Evolutionary conservation across 2,329 filamentous ascomycete genomes (phyloP), one percentile per base, ranked within the genome.

Genomic region (Lithohypha guttulata): DNA sequence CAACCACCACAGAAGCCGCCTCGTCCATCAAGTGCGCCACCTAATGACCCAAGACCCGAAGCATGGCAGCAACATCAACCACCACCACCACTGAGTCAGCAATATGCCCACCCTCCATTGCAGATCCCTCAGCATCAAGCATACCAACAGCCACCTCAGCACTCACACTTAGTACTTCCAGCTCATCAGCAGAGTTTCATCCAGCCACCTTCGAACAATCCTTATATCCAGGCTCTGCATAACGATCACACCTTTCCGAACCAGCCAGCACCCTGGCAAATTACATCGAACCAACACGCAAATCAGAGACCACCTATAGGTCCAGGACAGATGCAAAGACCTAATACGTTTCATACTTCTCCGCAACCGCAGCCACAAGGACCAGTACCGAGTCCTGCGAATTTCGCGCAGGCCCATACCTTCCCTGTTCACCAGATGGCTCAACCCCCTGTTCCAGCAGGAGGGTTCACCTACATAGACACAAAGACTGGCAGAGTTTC

Each of bases 401-500:
- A 20, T 11, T 22, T 29, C 13, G 18, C n/a, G 8, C 36, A 33
- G 22, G 19, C 36, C 9, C 19, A 30, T 19, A 38, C 25, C 14
- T 38, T 36, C 18, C 19, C 19, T 10, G 17, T 17, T 4, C 14
- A 18, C 18, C 31, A 43, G 11, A 30, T 43, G 19, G 39, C 33
- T 28, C 44, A 27, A 33, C 21, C 20, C 8, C 42, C 39, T 6
- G 41, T 37, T 11, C 32, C 42, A 8, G 44, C 22, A 32, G 26
- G 34, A 10, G 11, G 11, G 9, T n/a, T 26, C 7, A 39, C 42
- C 27, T 46, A 47, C 20, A 25, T 45, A 23, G 47, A 49, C 36
- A 7, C 44, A 29, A 49, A 49, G 22, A 49, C 47, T 11, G 47
- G 47, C 28, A 47, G 44, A 25, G 14, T 45, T 18, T 44, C 44